These are phyloP conservation scores for Chimonanthus salicifolius DNA, from an alignment of 164 flowering plant species.

Conservation along the genomic window DNA sequence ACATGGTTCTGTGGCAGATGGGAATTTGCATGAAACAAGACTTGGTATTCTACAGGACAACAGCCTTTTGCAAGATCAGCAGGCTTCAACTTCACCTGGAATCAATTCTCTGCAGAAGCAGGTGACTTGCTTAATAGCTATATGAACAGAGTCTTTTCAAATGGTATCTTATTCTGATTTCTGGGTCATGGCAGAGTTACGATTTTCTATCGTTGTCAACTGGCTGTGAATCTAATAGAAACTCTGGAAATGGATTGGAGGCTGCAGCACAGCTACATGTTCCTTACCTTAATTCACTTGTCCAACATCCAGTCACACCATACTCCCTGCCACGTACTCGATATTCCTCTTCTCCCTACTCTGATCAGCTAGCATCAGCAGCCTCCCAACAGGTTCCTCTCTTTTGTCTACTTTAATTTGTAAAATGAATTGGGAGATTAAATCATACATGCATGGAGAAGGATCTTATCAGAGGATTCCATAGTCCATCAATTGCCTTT, in stretches of 20 bases:
- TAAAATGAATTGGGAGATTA: background rate
- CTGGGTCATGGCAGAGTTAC: constrained; percentile 30
- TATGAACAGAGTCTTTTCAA: background rate
- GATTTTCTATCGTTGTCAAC: constrained; percentile 50
- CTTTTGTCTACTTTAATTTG: background rate
- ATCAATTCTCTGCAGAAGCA: constrained; percentile 26
- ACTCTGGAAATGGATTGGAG: constrained; percentile 19
- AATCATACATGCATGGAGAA: background rate
- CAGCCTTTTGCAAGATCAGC: constrained; percentile 23
- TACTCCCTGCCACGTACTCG: constrained; percentile 26
- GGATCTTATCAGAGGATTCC: background rate
- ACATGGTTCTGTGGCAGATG: constrained; percentile 15
- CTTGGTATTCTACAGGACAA: constrained; percentile 19
- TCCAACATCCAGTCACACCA: constrained; percentile 30
- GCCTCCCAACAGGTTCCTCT: constrained; percentile 43
- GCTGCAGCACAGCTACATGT: constrained; percentile 19
- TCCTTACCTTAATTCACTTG: constrained; percentile 34
- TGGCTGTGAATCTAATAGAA: constrained; percentile 17
- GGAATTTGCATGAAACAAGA: constrained; percentile 24
- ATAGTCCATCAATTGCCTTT: too few species aligned
- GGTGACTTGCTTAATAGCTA: constrained; percentile 24
- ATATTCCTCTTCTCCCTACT: constrained; percentile 22
- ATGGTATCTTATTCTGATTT: constrained; percentile 9
- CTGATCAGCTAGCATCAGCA: constrained; percentile 29
- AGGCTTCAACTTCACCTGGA: constrained; percentile 15